Conservation (phyloP, 78 protist genomes). For the Polysphondylium violaceum region DNA sequence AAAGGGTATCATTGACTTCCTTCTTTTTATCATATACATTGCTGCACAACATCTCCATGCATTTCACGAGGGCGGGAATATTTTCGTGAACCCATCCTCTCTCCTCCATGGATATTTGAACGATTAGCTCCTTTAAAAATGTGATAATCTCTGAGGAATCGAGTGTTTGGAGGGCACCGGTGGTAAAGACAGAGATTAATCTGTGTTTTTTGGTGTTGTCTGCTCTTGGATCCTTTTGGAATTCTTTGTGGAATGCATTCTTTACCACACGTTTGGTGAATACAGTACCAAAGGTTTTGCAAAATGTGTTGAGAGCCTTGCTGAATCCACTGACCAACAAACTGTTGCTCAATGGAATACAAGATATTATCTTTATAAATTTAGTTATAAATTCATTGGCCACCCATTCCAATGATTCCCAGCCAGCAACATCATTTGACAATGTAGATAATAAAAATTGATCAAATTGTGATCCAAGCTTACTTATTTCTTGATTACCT, state of each 20-base stretch:
- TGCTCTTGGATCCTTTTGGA: slow-evolving; percentile 31
- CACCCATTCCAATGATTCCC: slow-evolving; percentile 65
- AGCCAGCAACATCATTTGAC: slow-evolving; percentile 4
- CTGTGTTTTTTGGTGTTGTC: slow-evolving; percentile 39
- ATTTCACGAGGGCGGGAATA: slow-evolving; percentile 43
- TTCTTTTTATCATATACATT: slow-evolving; percentile 61
- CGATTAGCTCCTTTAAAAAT: slow-evolving; percentile 45
- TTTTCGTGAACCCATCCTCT: slow-evolving; percentile 44
- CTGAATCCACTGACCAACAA: not conserved
- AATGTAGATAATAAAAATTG: slow-evolving; percentile 37
- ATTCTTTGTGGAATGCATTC: slow-evolving; percentile 36
- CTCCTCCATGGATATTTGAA: slow-evolving; percentile 77
- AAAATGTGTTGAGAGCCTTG: slow-evolving; percentile 29
- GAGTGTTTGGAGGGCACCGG: slow-evolving; percentile 65
- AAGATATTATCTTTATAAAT: slow-evolving; percentile 27
- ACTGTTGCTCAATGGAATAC: slow-evolving; percentile 52
- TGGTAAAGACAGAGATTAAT: slow-evolving; percentile 29
- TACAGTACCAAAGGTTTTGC: slow-evolving; percentile 28
- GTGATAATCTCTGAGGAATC: slow-evolving; percentile 25
- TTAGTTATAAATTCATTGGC: slow-evolving; percentile 41
- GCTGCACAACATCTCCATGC: slow-evolving; percentile 59
- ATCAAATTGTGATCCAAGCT: slow-evolving; percentile 27
- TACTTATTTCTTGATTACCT: slow-evolving; percentile 31
- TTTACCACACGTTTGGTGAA: slow-evolving; percentile 54
- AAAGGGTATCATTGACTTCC: slow-evolving; percentile 24